These are phyloP conservation scores for Pholiota microspora DNA, from an alignment of 768 basidiomycete species.

Conservation along the genomic window DNA sequence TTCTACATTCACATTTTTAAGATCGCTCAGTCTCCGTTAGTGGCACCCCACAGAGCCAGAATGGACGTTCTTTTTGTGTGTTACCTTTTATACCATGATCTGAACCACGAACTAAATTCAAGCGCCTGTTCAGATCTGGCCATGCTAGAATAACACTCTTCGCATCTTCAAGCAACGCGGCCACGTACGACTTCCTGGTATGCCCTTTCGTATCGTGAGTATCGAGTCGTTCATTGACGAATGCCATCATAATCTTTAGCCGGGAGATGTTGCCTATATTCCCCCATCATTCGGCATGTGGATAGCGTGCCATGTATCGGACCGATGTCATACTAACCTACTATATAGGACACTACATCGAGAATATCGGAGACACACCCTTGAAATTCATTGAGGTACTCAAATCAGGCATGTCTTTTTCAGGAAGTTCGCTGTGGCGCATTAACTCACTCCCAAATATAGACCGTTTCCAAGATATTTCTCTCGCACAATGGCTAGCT, in stretches of 20 bases:
- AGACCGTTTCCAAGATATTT: conserved; percentile 55
- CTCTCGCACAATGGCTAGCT: conserved; percentile 61
- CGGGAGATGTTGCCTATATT: conserved; percentile 39
- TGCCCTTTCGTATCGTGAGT: not conserved
- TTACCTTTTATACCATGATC: not conserved
- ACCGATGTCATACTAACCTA: not conserved
- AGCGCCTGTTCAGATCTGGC: conserved; percentile 39
- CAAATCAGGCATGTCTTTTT: conserved; percentile 35
- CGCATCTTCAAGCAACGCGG: conserved; percentile 52
- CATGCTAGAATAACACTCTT: conserved; percentile 59
- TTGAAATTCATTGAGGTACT: conserved; percentile 64
- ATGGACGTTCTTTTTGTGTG: conserved; percentile 61
- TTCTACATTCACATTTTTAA: not conserved
- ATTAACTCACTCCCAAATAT: not conserved
- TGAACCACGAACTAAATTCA: not conserved
- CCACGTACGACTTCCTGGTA: conserved; percentile 60
- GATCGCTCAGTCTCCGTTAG: conserved; percentile 27
- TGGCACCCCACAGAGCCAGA: conserved; percentile 75
- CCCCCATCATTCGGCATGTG: conserved; percentile 32
- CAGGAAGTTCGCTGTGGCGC: conserved; percentile 5
- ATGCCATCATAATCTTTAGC: conserved; percentile 16
- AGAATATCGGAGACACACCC: conserved; percentile 62
- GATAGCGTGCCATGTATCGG: not conserved
- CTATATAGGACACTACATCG: conserved; percentile 58
- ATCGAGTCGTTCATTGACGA: not conserved